These are phyloP conservation scores for Helicostylum pulchrum DNA, from an alignment of 192 early-diverging fungal genomes.

Conservation along the genomic window DNA sequence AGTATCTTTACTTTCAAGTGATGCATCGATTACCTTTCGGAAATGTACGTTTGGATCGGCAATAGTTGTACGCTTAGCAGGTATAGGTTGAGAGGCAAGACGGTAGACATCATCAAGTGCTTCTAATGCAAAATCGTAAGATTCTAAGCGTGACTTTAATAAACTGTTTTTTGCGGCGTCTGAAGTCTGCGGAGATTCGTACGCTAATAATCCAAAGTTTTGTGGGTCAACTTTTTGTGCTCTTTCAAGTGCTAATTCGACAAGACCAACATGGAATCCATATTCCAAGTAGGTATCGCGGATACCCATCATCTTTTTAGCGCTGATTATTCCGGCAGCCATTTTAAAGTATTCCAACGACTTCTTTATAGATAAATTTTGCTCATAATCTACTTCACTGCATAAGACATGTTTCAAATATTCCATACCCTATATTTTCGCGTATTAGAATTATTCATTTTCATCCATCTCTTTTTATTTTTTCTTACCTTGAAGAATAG, in stretches of 20 bases:
- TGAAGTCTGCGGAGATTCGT: constrained; percentile 1
- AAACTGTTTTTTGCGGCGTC: neutral
- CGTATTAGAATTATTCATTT: neutral
- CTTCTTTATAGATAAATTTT: constrained; percentile 6
- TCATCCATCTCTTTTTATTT: neutral
- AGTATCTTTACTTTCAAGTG: constrained; percentile 17
- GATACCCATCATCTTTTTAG: constrained; percentile 12
- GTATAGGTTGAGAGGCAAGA: neutral
- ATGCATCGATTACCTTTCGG: constrained; percentile 3
- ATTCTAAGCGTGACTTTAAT: constrained; percentile 1
- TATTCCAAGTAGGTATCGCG: constrained; percentile 17
- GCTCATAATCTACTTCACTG: constrained; percentile 12
- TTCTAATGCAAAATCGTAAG: constrained; percentile 14
- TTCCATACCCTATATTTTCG: constrained; percentile 27
- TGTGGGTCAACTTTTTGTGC: constrained; percentile 25
- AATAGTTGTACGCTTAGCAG: neutral
- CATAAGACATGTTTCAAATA: constrained; percentile 11
- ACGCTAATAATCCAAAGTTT: constrained; percentile 12
- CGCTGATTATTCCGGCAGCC: constrained; percentile 17
- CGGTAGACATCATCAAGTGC: neutral
- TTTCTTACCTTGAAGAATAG: constrained; percentile 30
- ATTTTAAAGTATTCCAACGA: constrained; percentile 21
- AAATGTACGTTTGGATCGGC: neutral
- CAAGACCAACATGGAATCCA: constrained; percentile 20
- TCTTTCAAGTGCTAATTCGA: constrained; percentile 28